phyloP scores from a whole-genome alignment of 2,329 filamentous ascomycete species.

The Botrytis sinoallii region DNA sequence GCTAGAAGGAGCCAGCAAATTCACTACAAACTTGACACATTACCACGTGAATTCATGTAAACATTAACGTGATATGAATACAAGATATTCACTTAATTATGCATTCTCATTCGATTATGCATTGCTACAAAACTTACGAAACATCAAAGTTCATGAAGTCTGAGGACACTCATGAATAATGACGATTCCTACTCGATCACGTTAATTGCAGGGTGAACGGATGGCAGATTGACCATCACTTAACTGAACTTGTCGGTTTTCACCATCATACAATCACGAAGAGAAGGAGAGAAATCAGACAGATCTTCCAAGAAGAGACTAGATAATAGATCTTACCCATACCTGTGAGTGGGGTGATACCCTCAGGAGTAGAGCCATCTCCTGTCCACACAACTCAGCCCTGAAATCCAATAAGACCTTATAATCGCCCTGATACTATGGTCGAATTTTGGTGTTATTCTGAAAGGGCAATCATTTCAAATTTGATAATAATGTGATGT shows the following conservation, averaged over 20 bases:
- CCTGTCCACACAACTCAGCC: fast-evolving
- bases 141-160: neutral
- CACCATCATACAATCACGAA: neutral
- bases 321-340: neutral
- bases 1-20: neutral
- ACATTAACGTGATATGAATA: neutral
- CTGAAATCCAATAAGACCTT: neutral
- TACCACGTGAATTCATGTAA: neutral
- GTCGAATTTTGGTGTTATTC: fast-evolving
- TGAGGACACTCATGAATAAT: neutral
- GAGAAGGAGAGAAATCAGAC: too few relatives aligned
- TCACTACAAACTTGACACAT: neutral
- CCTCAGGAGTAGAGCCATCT: neutral
- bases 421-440: neutral
- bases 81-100: neutral
- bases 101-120: neutral
- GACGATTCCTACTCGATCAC: neutral
- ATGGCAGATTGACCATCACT: neutral
- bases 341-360: fast-evolving
- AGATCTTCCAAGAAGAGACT: neutral
- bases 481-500: neutral
- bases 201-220: neutral
- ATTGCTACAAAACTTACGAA: neutral
- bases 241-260: fast-evolving
- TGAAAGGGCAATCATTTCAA: neutral